Evolutionary conservation across 2,329 filamentous ascomycete genomes (phyloP).

Genomic region (Lachnum nothofagi): DNA sequence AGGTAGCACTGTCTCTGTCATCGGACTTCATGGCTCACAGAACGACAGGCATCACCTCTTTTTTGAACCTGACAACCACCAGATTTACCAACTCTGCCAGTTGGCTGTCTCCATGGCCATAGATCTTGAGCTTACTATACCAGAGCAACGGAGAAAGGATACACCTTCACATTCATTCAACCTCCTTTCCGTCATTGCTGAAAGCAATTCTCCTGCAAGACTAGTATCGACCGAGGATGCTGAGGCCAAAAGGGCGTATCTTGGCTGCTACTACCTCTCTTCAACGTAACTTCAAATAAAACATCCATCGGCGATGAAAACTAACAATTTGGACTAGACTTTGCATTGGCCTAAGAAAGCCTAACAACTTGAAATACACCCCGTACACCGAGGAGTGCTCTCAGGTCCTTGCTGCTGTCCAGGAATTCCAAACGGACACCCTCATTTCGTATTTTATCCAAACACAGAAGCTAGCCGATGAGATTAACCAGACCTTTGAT

Average conservation of each 20-base stretch:
- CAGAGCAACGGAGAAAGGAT: neutral
- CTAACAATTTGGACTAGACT: slow-evolving; percentile 7
- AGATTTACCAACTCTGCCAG: slow-evolving; percentile 27
- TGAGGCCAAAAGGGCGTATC: slow-evolving; percentile 17
- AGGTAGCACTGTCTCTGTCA: slow-evolving; percentile 13
- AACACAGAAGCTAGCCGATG: slow-evolving; percentile 17
- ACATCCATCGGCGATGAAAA: neutral
- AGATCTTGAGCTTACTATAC: slow-evolving; percentile 22
- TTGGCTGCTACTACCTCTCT: slow-evolving; percentile 20
- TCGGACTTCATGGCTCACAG: neutral
- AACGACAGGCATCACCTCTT: slow-evolving; percentile 20
- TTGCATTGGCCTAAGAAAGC: slow-evolving; percentile 17
- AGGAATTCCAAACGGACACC: slow-evolving; percentile 16
- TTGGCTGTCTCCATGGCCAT: slow-evolving; percentile 24
- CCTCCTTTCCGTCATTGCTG: neutral
- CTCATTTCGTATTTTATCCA: slow-evolving; percentile 14
- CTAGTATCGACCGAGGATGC: slow-evolving; percentile 1
- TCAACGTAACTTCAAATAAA: slow-evolving; percentile 15
- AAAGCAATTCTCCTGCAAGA: neutral
- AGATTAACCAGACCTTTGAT: slow-evolving; percentile 17
- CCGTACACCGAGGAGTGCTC: slow-evolving; percentile 17
- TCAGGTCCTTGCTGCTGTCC: slow-evolving; percentile 10
- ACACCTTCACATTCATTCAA: neutral
- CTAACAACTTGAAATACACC: slow-evolving; percentile 14
- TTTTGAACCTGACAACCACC: slow-evolving; percentile 24